Conservation (phyloP, 768 basidiomycete genomes). For the Podaxis sp. region DNA sequence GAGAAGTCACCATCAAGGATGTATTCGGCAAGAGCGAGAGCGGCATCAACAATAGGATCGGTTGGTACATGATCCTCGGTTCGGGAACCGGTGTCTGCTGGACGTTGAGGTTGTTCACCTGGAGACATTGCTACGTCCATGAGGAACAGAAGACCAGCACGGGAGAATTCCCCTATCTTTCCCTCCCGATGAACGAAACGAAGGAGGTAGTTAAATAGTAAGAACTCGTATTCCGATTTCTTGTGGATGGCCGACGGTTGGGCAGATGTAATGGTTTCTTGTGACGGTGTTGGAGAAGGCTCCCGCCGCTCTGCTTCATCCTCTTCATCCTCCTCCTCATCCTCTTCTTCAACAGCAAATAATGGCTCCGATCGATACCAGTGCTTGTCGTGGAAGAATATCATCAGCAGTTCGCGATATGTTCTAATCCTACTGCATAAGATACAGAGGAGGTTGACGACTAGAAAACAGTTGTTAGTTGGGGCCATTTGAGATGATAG, state of each 20-base stretch:
- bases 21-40: constrained; percentile 86
- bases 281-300: constrained; percentile 62
- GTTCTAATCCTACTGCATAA: constrained; percentile 91
- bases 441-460: constrained; percentile 90
- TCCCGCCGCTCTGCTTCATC: constrained; percentile 39
- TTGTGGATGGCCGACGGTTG: constrained; percentile 42
- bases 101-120: constrained; percentile 34
- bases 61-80: constrained; percentile 26
- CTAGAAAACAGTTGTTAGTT: constrained; percentile 34
- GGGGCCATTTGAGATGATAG: not conserved
- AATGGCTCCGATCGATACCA: constrained; percentile 79
- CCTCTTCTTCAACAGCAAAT: constrained; percentile 74
- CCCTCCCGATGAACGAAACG: constrained; percentile 95
- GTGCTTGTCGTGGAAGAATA: constrained; percentile 95
- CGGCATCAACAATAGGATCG: constrained; percentile 83
- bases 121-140: constrained; percentile 97
- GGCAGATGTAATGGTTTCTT: constrained; percentile 52
- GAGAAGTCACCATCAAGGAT: constrained; percentile 97
- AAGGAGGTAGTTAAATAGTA: constrained; percentile 92
- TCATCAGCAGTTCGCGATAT: constrained; percentile 87
- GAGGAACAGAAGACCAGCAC: constrained; percentile 89
- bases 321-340: constrained; percentile 59
- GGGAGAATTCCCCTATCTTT: constrained; percentile 88
- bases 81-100: constrained; percentile 29
- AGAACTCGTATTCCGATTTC: constrained; percentile 91